phyloP scores from a whole-genome alignment of 2,329 filamentous ascomycete genomes.

The Cercospora nicotianae region DNA sequence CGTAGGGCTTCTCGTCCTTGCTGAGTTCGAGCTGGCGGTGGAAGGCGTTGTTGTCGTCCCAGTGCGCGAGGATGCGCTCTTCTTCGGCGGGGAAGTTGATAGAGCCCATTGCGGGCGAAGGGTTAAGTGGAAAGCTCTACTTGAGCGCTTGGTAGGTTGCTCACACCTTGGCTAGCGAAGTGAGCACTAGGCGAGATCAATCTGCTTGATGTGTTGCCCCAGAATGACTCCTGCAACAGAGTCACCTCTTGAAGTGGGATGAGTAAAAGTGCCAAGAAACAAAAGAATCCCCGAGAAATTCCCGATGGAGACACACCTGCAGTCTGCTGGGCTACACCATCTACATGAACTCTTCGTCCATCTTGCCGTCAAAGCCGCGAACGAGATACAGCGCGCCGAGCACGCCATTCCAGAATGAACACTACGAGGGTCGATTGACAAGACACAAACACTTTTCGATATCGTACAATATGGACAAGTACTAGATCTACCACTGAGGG shows the following conservation, averaged over 20 bases:
- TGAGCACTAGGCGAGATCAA: neutral
- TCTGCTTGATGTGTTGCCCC: neutral
- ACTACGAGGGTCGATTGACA: neutral
- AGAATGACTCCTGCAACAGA: neutral
- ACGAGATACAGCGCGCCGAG: neutral
- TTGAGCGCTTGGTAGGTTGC: neutral
- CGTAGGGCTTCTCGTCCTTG: slow-evolving; percentile 77
- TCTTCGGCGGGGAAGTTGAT: slow-evolving; percentile 91
- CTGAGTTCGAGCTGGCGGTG: slow-evolving; percentile 84
- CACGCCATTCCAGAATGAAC: neutral
- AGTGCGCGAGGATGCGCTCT: slow-evolving; percentile 77
- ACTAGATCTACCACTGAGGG: neutral
- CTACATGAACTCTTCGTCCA: neutral
- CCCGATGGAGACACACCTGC: neutral
- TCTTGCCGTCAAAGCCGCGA: neutral
- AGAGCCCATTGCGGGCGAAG: slow-evolving; percentile 41
- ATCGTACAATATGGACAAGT: neutral
- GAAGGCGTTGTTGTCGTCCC: slow-evolving; percentile 92
- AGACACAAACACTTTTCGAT: neutral
- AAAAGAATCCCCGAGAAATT: neutral
- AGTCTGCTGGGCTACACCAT: neutral
- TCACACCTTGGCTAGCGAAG: neutral
- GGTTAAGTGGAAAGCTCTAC: slow-evolving; percentile 4
- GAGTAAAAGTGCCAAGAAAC: neutral
- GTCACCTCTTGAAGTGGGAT: slow-evolving; percentile 10